A percentile compares a stretch with the other conserved stretches of the same genome.
Conservation (phyloP, 148 eudicot genomes). For the Fagopyrum esculentum region DNA sequence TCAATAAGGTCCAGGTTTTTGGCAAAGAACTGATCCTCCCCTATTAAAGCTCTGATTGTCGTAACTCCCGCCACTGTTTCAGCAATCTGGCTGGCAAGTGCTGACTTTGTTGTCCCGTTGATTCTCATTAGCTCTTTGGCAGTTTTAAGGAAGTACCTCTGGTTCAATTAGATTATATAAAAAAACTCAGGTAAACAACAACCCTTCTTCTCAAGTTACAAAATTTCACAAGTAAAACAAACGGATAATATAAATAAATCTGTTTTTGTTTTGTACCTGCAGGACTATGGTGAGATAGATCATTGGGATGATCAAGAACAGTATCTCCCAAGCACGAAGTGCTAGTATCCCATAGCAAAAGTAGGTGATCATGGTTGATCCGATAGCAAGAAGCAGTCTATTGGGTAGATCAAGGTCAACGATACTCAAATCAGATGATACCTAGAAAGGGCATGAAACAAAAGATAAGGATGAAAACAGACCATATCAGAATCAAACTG, state of each 20-base stretch:
- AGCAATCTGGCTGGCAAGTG: constrained; percentile 30
- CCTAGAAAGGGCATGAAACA: constrained; percentile 16
- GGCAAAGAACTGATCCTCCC: constrained; percentile 27
- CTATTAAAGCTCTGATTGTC: constrained; percentile 34
- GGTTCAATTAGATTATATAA: neutral
- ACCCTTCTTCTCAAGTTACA: neutral
- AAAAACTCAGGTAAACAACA: too few species aligned
- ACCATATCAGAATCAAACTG: neutral
- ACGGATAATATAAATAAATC: neutral
- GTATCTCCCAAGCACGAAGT: constrained; percentile 29
- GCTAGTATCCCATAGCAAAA: constrained; percentile 25
- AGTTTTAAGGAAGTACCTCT: constrained; percentile 26
- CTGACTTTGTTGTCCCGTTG: constrained; percentile 15
- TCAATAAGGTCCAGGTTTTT: constrained; percentile 13
- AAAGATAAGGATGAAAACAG: neutral
- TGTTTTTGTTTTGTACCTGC: constrained; percentile 21
- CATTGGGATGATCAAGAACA: constrained; percentile 29
- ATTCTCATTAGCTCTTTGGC: constrained; percentile 29
- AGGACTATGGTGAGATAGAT: constrained; percentile 23
- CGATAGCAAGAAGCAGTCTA: constrained; percentile 11
- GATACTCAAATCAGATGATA: constrained; percentile 34
- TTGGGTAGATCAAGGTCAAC: constrained; percentile 30
- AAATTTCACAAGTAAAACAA: neutral
- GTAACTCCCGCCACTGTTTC: constrained; percentile 33
- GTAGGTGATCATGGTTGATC: constrained; percentile 28